Percentiles rank a stretch among this genome's conserved stretches.
Evolutionary conservation across 2,329 filamentous ascomycete species (phyloP).

Genomic region (Escovopsis weberi): DNA sequence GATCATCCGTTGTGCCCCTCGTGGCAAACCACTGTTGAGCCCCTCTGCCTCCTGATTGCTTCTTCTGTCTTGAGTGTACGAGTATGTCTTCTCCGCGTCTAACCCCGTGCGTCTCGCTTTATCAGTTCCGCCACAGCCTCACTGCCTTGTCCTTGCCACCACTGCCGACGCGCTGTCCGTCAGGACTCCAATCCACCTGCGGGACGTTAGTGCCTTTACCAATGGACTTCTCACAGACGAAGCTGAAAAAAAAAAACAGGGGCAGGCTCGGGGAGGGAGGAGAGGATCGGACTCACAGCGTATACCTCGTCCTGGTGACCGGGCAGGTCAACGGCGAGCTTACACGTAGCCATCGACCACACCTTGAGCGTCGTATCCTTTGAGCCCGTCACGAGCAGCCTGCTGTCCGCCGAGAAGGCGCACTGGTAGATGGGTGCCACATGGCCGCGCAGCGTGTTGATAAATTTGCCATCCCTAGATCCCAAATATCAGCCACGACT

Average conservation of each 20-base stretch:
- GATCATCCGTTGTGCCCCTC: too few relatives aligned
- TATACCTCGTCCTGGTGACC: constrained; percentile 90
- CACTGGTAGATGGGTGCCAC: constrained; percentile 85
- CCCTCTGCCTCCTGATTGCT: too few relatives aligned
- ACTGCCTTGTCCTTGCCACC: constrained; percentile 84
- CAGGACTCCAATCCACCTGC: constrained; percentile 73
- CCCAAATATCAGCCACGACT: constrained; percentile 13
- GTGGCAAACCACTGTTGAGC: too few relatives aligned
- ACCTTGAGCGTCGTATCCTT: constrained; percentile 92
- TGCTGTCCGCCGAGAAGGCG: constrained; percentile 80
- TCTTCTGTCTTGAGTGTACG: too few relatives aligned
- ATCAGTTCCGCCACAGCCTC: constrained; percentile 48
- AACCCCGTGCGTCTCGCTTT: background rate
- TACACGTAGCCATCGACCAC: constrained; percentile 80
- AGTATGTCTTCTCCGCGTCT: too few relatives aligned
- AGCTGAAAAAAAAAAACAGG: background rate
- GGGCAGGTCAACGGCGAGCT: constrained; percentile 66
- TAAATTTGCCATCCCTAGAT: constrained; percentile 54
- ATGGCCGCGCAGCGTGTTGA: constrained; percentile 77
- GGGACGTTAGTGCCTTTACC: too few relatives aligned
- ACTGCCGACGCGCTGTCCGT: constrained; percentile 77
- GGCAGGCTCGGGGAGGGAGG: too few relatives aligned
- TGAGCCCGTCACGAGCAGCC: constrained; percentile 73
- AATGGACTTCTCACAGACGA: background rate
- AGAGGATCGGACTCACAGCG: constrained; percentile 30